phyloP scores from a whole-genome alignment of 768 basidiomycete species.

The Thelephora aurantiotincta region DNA sequence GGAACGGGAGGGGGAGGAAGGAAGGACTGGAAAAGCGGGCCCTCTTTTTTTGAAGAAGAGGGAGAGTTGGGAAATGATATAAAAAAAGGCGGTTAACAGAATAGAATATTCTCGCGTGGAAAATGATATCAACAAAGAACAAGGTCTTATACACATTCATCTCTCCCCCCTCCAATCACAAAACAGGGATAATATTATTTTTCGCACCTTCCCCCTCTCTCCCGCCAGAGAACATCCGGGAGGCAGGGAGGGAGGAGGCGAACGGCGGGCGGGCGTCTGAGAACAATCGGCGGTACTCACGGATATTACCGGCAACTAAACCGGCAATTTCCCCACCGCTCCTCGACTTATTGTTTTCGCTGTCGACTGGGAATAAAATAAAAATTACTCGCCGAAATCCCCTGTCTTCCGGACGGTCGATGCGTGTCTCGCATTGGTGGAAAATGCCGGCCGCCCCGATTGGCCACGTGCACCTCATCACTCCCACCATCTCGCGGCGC shows the following conservation, averaged over 20 bases:
- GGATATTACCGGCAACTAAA: neutral
- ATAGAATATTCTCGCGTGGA: constrained; percentile 63
- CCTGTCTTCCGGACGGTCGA: too few relatives aligned
- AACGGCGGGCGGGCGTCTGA: neutral
- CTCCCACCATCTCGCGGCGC: too few relatives aligned
- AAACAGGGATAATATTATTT: neutral
- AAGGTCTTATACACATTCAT: neutral
- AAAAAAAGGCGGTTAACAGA: constrained; percentile 36
- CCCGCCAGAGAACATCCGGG: neutral
- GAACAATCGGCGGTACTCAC: neutral
- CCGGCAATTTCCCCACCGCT: neutral
- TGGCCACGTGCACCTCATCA: too few relatives aligned
- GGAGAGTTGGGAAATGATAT: neutral
- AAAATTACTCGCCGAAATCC: too few relatives aligned
- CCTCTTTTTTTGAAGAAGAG: constrained; percentile 38
- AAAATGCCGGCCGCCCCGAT: too few relatives aligned
- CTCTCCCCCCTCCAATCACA: too few relatives aligned
- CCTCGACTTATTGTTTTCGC: neutral
- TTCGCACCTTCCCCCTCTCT: neutral
- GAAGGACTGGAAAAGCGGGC: constrained; percentile 48
- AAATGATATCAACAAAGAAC: constrained; percentile 13
- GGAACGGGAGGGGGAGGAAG: constrained; percentile 30
- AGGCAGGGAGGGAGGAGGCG: neutral
- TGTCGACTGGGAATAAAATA: neutral
- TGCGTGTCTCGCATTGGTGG: too few relatives aligned